Evolutionary conservation across 2,329 filamentous ascomycete species (phyloP).

Genomic region (Tolypocladium ophioglossoides): DNA sequence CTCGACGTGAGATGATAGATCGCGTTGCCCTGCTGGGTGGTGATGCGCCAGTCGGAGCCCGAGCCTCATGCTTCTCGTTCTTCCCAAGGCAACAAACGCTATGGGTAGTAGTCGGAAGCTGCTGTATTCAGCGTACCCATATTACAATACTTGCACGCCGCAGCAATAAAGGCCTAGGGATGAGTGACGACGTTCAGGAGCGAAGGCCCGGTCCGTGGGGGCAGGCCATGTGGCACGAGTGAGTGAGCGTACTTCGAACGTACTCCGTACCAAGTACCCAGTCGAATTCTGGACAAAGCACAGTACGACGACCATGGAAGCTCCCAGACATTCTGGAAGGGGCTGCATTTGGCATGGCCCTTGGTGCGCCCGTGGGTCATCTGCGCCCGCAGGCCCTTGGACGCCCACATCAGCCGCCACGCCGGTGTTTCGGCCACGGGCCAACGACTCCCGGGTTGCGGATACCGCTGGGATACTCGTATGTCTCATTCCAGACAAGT

Average conservation of each 20-base stretch:
- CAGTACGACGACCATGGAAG: conserved; percentile 1
- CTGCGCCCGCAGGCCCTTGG: conserved; percentile 1
- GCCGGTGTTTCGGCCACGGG: conserved; percentile 1
- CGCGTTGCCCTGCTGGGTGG: neutral
- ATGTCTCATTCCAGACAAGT: neutral
- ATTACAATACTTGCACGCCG: neutral
- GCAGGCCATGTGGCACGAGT: neutral
- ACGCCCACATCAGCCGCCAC: conserved; percentile 1
- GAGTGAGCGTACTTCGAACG: no score
- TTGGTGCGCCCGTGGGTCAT: neutral
- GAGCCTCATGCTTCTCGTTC: neutral
- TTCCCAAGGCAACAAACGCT: neutral
- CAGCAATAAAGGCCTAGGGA: neutral
- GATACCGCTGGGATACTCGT: neutral
- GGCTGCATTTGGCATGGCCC: neutral
- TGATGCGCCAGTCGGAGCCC: neutral
- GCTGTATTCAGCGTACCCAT: neutral
- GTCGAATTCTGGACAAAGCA: neutral
- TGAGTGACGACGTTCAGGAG: neutral
- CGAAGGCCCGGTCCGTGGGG: no score
- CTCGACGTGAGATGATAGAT: neutral
- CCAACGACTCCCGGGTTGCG: neutral
- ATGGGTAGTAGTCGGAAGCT: neutral
- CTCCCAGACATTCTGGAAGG: conserved; percentile 1
- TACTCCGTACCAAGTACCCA: neutral